Conservation (phyloP, 2,329 filamentous ascomycete species). For the Ophiostoma australiae region DNA sequence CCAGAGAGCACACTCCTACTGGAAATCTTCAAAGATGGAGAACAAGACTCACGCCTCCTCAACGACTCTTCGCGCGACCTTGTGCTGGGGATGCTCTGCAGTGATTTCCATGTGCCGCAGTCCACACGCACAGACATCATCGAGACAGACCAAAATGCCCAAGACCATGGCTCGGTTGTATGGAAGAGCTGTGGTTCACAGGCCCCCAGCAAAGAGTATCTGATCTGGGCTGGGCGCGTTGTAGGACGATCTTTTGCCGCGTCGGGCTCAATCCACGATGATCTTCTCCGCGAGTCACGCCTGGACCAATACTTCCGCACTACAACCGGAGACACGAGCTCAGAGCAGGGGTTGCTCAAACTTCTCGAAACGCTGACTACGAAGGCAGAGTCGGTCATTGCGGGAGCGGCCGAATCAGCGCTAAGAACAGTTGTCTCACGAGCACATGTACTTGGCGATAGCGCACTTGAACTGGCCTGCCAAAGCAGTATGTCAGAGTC, state of each 20-base stretch:
- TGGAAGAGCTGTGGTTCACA: slow-evolving; percentile 71
- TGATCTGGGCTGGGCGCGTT: slow-evolving; percentile 79
- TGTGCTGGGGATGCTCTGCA: slow-evolving; percentile 68
- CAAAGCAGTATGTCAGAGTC: slow-evolving; percentile 49
- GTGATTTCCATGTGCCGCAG: slow-evolving; percentile 61
- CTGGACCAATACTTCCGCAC: slow-evolving; percentile 44
- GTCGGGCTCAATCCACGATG: slow-evolving; percentile 61
- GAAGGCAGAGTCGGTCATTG: slow-evolving; percentile 50
- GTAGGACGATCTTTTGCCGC: slow-evolving; percentile 79
- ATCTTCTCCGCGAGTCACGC: slow-evolving; percentile 56
- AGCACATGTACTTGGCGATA: slow-evolving; percentile 44
- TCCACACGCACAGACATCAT: slow-evolving; percentile 62
- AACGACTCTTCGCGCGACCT: slow-evolving; percentile 64
- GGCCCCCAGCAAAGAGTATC: slow-evolving; percentile 61
- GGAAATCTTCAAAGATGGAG: slow-evolving; percentile 72
- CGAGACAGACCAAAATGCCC: slow-evolving; percentile 59
- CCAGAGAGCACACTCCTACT: slow-evolving; percentile 75
- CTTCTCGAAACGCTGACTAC: slow-evolving; percentile 59
- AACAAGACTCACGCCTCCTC: slow-evolving; percentile 57
- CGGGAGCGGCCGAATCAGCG: slow-evolving; percentile 57
- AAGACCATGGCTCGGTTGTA: slow-evolving; percentile 59
- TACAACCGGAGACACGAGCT: slow-evolving; percentile 46
- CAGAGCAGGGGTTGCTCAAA: slow-evolving; percentile 58
- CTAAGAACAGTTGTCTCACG: slow-evolving; percentile 54
- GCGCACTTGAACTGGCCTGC: slow-evolving; percentile 47